Percentiles rank a stretch among this genome's conserved stretches.
Conservation (phyloP, 2,329 filamentous ascomycete genomes). For the Hymenoscyphus infarciens region DNA sequence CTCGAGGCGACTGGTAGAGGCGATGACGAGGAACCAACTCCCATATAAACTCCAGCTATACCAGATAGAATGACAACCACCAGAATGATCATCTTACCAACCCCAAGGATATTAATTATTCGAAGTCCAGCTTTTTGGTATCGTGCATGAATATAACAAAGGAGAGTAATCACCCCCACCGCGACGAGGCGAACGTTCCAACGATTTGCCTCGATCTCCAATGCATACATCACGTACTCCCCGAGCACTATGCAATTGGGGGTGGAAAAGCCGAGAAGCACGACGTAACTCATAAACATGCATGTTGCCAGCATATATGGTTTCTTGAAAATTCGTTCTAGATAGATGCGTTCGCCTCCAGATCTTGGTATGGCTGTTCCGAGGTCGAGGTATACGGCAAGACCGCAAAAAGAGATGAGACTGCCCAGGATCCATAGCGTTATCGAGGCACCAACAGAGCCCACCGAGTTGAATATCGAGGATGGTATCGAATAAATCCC, state of each 20-base stretch:
- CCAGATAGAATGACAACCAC: conserved; percentile 45
- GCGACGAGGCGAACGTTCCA: conserved; percentile 50
- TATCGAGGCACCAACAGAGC: conserved; percentile 51
- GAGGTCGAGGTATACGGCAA: conserved; percentile 46
- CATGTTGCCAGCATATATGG: conserved; percentile 51
- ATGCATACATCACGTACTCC: conserved; percentile 48
- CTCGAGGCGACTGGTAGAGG: conserved; percentile 7
- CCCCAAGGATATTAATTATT: conserved; percentile 47
- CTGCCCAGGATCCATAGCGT: conserved; percentile 52
- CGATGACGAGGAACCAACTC: conserved; percentile 30
- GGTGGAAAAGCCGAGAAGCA: conserved; percentile 49
- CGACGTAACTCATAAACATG: conserved; percentile 49
- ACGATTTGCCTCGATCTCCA: conserved; percentile 38
- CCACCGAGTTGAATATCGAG: conserved; percentile 52
- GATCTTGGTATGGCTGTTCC: conserved; percentile 43
- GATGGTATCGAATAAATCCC: conserved; percentile 54
- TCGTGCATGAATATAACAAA: conserved; percentile 36
- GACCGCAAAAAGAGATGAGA: conserved; percentile 43
- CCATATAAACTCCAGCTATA: conserved; percentile 38
- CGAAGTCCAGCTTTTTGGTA: conserved; percentile 46
- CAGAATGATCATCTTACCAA: conserved; percentile 48
- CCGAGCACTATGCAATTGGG: conserved; percentile 51
- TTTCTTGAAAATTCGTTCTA: conserved; percentile 49
- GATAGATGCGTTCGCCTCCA: conserved; percentile 52
- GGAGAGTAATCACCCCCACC: conserved; percentile 43